Conservation (phyloP, 2,329 filamentous ascomycete genomes). For the Paecilomyces sp. region DNA sequence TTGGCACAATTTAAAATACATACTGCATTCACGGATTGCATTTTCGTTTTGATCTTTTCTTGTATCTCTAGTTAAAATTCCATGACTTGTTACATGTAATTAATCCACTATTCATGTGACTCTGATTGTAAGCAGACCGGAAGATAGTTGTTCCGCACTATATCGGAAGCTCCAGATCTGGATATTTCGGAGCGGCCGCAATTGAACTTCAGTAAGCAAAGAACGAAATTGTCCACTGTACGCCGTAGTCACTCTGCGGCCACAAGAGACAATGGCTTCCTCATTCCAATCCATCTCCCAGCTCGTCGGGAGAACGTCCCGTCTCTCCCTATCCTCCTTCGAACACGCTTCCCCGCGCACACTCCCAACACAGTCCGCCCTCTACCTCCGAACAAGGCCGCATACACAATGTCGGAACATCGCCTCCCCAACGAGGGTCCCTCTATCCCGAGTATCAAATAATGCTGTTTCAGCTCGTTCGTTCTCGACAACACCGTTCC, state of each 20-base stretch:
- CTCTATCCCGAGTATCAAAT: neutral
- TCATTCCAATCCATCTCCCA: conserved; percentile 14
- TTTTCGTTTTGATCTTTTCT: neutral
- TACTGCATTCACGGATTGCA: neutral
- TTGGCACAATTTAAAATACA: neutral
- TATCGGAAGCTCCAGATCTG: conserved; percentile 12
- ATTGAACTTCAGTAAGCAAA: conserved; percentile 3
- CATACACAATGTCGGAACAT: conserved; percentile 12
- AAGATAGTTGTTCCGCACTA: neutral
- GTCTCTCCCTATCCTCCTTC: conserved; percentile 5
- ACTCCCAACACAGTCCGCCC: conserved; percentile 9
- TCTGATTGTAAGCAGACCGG: neutral
- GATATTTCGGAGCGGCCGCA: conserved; percentile 14
- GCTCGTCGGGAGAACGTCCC: conserved; percentile 8
- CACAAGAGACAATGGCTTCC: conserved; percentile 17
- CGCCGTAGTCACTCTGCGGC: neutral
- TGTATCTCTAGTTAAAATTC: too few species aligned
- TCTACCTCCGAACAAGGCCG: conserved; percentile 11
- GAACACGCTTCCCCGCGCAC: conserved; percentile 6
- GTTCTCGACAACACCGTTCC: conserved; percentile 23
- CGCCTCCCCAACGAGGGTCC: conserved; percentile 8
- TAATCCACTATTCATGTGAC: neutral
- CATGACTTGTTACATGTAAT: neutral
- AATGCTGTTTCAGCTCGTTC: neutral
- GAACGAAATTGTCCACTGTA: conserved; percentile 4